Evolutionary conservation across 768 basidiomycete species (phyloP).

Genomic region (Sarcodon sp.): DNA sequence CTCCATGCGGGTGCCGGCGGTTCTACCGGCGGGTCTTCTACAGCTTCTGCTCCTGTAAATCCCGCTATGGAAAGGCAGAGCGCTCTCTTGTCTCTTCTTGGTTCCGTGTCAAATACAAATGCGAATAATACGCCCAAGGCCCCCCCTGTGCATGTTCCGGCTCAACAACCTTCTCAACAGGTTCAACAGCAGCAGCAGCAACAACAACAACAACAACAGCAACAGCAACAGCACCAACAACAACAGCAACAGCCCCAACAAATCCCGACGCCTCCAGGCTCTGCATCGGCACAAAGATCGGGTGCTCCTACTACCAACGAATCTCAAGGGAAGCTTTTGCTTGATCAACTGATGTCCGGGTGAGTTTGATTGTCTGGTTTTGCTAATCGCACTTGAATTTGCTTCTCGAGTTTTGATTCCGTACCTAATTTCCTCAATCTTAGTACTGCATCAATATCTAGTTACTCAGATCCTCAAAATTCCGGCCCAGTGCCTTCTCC

Average conservation of each 20-base stretch:
- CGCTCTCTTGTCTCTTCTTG: slow-evolving; percentile 59
- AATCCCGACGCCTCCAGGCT: slow-evolving; percentile 58
- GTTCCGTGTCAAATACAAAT: slow-evolving; percentile 29
- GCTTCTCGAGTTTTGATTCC: neutral
- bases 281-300: slow-evolving; percentile 35
- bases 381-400: neutral
- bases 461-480: slow-evolving; percentile 2
- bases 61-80: slow-evolving; percentile 54
- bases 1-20: slow-evolving; percentile 22
- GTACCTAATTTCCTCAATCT: neutral
- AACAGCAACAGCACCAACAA: neutral
- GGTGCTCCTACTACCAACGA: slow-evolving; percentile 43
- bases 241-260: slow-evolving; percentile 21
- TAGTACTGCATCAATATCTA: slow-evolving; percentile 6
- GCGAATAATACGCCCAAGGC: slow-evolving; percentile 14
- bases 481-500: slow-evolving; percentile 10
- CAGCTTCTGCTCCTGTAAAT: slow-evolving; percentile 22
- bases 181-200: neutral
- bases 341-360: slow-evolving; percentile 79
- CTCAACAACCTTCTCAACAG: slow-evolving; percentile 17
- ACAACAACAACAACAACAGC: neutral
- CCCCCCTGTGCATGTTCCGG: slow-evolving; percentile 12
- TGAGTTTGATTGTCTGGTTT: slow-evolving; percentile 24
- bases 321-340: slow-evolving; percentile 56
- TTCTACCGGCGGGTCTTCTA: slow-evolving; percentile 16